Percentiles rank a stretch among this genome's conserved stretches.
These are phyloP conservation scores for Citrus reticulata DNA, from an alignment of 345 rosid species.

Conservation along the genomic window DNA sequence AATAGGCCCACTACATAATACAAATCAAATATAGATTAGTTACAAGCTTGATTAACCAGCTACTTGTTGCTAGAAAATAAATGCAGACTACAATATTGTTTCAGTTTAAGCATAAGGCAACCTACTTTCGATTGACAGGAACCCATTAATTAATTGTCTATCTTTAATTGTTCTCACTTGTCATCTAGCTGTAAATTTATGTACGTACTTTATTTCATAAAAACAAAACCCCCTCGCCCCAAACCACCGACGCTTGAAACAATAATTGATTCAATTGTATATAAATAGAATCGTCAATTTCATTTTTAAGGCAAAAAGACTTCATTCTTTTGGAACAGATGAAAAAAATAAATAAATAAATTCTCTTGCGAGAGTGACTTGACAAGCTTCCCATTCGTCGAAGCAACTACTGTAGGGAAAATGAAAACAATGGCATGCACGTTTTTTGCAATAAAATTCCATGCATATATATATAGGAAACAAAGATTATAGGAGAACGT, in stretches of 20 bases:
- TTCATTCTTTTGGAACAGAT: background rate
- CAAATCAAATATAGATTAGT: no score
- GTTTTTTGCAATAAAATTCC: background rate
- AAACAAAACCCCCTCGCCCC: background rate
- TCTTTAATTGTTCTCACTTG: background rate
- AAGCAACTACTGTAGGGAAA: background rate
- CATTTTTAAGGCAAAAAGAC: background rate
- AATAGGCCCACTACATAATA: no score
- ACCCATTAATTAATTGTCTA: background rate
- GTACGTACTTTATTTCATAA: no score
- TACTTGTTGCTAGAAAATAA: no score
- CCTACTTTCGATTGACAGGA: background rate
- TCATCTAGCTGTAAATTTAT: background rate
- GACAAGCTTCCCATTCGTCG: background rate
- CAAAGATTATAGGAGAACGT: no score
- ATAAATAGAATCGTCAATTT: background rate
- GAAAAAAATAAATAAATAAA: background rate
- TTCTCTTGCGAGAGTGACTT: background rate
- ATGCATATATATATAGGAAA: no score
- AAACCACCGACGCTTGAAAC: background rate
- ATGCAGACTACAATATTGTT: background rate
- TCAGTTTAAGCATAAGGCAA: background rate
- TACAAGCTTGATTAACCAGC: no score
- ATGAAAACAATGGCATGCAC: background rate
- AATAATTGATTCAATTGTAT: background rate